phyloP scores from a whole-genome alignment of 257 asterid species.

The Gentiana dahurica region DNA sequence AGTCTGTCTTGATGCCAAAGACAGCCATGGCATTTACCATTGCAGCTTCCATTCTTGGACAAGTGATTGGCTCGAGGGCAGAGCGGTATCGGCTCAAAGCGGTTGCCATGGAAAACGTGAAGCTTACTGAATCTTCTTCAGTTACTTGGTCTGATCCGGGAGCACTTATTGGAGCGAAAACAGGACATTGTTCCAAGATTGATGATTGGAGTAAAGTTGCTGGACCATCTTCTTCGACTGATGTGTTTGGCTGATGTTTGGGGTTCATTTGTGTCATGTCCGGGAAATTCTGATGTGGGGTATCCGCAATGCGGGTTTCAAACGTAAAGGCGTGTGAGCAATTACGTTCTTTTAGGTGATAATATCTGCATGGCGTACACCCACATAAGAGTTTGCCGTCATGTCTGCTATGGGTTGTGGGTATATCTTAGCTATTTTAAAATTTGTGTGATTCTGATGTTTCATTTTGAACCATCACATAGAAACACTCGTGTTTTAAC shows the following conservation, averaged over 20 bases:
- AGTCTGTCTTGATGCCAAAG: conserved; percentile 81
- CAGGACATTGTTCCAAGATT: conserved; percentile 22
- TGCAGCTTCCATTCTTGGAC: conserved; percentile 84
- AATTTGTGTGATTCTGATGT: too few species aligned
- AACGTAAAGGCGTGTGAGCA: too few species aligned
- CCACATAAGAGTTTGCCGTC: too few species aligned
- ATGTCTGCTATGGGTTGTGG: background rate
- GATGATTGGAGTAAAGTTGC: conserved; percentile 24
- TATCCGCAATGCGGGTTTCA: too few species aligned
- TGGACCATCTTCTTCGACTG: conserved; percentile 17
- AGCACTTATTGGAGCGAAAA: conserved; percentile 16
- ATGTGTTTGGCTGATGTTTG: conserved; percentile 16
- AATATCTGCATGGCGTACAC: too few species aligned
- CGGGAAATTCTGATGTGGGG: background rate
- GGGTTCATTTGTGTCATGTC: conserved; percentile 1
- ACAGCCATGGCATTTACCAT: conserved; percentile 90
- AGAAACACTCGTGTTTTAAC: too few species aligned
- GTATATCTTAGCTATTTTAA: too few species aligned
- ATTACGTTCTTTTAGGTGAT: too few species aligned
- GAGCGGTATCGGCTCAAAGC: conserved; percentile 69
- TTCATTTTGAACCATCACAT: too few species aligned
- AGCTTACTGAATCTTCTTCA: conserved; percentile 17
- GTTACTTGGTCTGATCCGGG: conserved; percentile 10
- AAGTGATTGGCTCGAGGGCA: conserved; percentile 86
- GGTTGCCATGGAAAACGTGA: conserved; percentile 22